Conservation (phyloP, 1,284 basidiomycete genomes). For the Cystobasidiaceae sp. region DNA sequence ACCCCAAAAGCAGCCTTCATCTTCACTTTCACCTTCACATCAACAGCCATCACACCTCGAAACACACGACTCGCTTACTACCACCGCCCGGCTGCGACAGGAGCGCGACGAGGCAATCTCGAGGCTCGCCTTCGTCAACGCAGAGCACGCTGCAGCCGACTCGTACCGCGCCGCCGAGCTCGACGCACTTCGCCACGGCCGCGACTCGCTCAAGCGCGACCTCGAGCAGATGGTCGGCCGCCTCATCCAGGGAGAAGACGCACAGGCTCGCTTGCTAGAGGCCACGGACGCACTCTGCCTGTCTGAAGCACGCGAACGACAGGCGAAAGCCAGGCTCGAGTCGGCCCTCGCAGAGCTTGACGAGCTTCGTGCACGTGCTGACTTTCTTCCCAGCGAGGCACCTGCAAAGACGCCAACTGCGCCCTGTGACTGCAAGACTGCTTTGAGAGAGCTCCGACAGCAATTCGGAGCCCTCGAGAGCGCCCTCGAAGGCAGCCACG, state of each 20-base stretch:
- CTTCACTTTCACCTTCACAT: too few species aligned
- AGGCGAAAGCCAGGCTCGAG: background rate
- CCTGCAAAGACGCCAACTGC: background rate
- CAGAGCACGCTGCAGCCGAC: constrained; percentile 5
- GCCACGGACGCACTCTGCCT: background rate
- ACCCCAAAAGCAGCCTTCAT: too few species aligned
- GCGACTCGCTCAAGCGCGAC: background rate
- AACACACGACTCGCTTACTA: background rate
- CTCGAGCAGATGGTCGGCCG: constrained; percentile 3
- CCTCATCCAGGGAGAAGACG: constrained; percentile 4
- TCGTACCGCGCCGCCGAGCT: background rate
- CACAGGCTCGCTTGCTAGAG: background rate
- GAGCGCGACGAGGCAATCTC: constrained; percentile 19
- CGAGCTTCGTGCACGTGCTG: background rate
- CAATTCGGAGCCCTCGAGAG: background rate
- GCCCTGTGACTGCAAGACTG: background rate
- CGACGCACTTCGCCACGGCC: background rate
- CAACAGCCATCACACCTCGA: too few species aligned
- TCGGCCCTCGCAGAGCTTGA: background rate
- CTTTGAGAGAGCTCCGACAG: background rate
- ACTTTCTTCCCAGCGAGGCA: background rate
- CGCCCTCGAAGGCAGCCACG: background rate
- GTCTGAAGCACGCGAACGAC: background rate
- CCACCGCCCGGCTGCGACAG: constrained; percentile 6
- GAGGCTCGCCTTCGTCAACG: background rate